These are phyloP conservation scores for Ganoderma lingzhi DNA, from an alignment of 1,284 basidiomycete genomes.

Conservation along the genomic window DNA sequence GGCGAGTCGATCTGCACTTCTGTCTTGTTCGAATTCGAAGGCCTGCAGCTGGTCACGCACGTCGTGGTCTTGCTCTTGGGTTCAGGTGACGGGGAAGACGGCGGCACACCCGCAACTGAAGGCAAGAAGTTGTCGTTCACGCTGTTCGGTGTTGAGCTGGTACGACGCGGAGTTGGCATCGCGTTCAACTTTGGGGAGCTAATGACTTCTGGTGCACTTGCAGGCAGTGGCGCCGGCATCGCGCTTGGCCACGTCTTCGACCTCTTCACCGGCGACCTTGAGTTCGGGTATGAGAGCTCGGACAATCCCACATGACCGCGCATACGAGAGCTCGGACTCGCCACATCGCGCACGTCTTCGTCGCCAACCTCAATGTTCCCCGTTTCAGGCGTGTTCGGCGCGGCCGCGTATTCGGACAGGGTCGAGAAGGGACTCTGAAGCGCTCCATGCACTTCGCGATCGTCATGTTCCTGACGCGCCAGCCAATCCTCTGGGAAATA, in stretches of 20 bases:
- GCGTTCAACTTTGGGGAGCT: background rate
- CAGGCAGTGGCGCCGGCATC: background rate
- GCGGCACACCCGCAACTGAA: background rate
- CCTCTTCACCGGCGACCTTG: background rate
- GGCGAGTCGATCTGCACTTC: conserved; percentile 22
- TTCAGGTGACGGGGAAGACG: background rate
- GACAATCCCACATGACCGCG: background rate
- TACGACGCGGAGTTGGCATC: background rate
- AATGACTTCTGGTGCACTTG: conserved; percentile 5
- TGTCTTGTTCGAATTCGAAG: conserved; percentile 18
- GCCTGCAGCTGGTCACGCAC: conserved; percentile 10
- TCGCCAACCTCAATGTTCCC: background rate
- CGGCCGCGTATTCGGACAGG: conserved; percentile 24
- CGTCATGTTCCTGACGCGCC: conserved; percentile 5
- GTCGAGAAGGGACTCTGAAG: conserved; percentile 13
- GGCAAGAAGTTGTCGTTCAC: background rate
- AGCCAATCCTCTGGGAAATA: conserved; percentile 26
- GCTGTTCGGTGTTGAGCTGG: background rate
- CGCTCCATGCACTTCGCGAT: background rate
- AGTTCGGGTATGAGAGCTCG: background rate
- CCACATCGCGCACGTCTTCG: background rate
- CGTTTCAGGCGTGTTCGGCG: conserved; percentile 15
- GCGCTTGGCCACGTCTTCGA: conserved; percentile 5
- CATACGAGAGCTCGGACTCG: background rate
- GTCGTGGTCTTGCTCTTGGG: conserved; percentile 6